These are phyloP conservation scores for Gossypium arboreum DNA, from an alignment of 345 rosid genomes.

Conservation along the genomic window DNA sequence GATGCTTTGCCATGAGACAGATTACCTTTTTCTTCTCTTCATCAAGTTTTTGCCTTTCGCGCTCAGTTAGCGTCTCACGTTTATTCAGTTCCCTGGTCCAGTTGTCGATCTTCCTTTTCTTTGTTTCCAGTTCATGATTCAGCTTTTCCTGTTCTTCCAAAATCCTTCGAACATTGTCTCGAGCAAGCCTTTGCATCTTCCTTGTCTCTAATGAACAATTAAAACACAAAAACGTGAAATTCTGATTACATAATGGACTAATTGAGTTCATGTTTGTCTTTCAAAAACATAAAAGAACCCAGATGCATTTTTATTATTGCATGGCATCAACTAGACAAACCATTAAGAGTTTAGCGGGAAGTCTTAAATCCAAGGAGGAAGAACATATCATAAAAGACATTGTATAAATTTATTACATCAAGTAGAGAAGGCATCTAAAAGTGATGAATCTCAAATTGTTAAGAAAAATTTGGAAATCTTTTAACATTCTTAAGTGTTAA, in stretches of 20 bases:
- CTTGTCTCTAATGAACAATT: conserved; percentile 55
- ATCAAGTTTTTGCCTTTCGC: conserved; percentile 76
- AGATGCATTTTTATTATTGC: background rate
- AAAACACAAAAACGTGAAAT: conserved; percentile 7
- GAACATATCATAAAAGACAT: background rate
- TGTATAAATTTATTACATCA: background rate
- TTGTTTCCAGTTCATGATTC: conserved; percentile 53
- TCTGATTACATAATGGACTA: background rate
- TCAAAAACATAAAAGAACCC: background rate
- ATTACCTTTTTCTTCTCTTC: conserved; percentile 78
- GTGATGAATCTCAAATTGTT: background rate
- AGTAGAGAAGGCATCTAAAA: background rate
- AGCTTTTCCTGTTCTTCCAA: conserved; percentile 62
- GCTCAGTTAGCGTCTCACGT: conserved; percentile 73
- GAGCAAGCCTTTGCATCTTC: conserved; percentile 70
- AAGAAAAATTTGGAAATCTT: background rate
- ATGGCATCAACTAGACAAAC: background rate
- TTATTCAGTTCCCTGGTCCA: conserved; percentile 74
- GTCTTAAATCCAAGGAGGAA: background rate
- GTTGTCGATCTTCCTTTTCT: conserved; percentile 45
- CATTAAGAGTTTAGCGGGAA: background rate
- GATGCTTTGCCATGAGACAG: background rate
- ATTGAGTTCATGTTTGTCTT: background rate
- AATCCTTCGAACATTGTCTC: conserved; percentile 56
- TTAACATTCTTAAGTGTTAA: background rate